A percentile compares a stretch with the other conserved stretches of the same genome.
These are phyloP conservation scores for Agaricus blazei DNA, from an alignment of 768 basidiomycete genomes.

Conservation along the genomic window DNA sequence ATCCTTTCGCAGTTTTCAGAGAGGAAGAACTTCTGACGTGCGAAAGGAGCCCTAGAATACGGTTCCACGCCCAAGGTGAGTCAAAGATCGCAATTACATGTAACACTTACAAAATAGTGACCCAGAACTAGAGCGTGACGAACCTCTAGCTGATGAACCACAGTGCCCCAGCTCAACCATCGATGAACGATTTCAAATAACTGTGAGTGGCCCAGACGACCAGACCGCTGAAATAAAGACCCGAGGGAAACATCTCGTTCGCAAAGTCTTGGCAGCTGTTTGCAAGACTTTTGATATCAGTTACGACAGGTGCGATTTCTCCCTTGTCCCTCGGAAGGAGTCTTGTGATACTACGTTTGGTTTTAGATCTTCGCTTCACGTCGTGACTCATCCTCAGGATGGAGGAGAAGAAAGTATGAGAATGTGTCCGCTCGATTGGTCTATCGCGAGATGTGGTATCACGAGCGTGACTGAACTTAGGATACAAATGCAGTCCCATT, in stretches of 20 bases:
- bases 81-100: too few species aligned
- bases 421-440: constrained; percentile 18
- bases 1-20: neutral
- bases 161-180: neutral
- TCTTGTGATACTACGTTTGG: neutral
- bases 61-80: neutral
- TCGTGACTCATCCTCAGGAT: constrained; percentile 9
- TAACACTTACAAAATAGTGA: neutral
- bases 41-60: neutral
- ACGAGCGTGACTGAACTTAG: constrained; percentile 1
- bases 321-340: neutral
- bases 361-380: constrained; percentile 16
- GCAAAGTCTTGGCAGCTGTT: constrained; percentile 34
- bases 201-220: constrained; percentile 19
- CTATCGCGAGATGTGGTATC: constrained; percentile 19
- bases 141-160: constrained; percentile 1
- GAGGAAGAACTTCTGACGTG: neutral
- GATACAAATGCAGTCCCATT: neutral
- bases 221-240: constrained; percentile 34
- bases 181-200: constrained; percentile 24
- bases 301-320: constrained; percentile 19
- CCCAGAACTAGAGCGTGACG: neutral
- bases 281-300: constrained; percentile 36
- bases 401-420: constrained; percentile 9
- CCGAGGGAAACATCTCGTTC: constrained; percentile 34